These are phyloP conservation scores for Austropuccinia psidii DNA, from an alignment of 1,284 basidiomycete genomes.

Conservation along the genomic window DNA sequence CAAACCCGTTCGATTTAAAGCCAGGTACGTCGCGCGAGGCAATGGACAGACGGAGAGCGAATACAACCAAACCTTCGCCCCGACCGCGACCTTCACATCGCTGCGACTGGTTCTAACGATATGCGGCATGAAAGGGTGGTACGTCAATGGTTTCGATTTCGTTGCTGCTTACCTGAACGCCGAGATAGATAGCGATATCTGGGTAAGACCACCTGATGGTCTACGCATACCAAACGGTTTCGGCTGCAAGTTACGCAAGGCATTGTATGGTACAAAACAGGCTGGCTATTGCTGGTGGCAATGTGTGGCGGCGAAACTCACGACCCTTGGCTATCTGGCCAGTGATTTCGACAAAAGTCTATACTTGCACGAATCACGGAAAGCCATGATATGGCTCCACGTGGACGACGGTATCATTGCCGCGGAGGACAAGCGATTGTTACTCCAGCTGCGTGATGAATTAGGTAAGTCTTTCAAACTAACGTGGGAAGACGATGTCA, in stretches of 20 bases:
- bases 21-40: neutral
- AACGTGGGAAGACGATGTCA: neutral
- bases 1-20: neutral
- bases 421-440: neutral
- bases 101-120: neutral
- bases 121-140: neutral
- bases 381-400: neutral
- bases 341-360: neutral
- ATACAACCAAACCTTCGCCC: slow-evolving; percentile 16
- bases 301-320: neutral
- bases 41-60: too few species aligned
- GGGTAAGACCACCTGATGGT: neutral
- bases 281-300: neutral
- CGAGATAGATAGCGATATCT: neutral
- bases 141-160: neutral
- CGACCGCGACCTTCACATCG: neutral
- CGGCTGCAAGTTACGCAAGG: neutral
- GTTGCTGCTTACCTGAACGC: neutral
- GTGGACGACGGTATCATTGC: neutral
- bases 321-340: neutral
- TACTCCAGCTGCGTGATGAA: neutral
- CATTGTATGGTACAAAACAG: neutral
- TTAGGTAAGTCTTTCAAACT: neutral
- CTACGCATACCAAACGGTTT: neutral
- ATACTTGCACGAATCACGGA: neutral